Percentiles rank a stretch among this genome's conserved stretches.
These are phyloP conservation scores for Amauroascus verrucosus DNA, from an alignment of 2,329 filamentous ascomycete genomes.

Conservation along the genomic window DNA sequence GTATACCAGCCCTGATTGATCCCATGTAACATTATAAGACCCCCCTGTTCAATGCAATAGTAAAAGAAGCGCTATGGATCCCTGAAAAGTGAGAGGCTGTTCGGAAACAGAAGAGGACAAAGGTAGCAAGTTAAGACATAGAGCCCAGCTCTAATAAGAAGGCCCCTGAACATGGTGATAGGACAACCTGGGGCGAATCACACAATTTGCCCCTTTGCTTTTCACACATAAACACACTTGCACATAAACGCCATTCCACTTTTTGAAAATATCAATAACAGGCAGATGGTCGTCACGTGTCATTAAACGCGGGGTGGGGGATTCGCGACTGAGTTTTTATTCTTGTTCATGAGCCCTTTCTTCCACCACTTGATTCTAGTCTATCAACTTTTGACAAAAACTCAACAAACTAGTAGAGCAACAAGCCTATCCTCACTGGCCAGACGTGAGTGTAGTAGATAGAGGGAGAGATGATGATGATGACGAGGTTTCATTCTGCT, in stretches of 20 bases:
- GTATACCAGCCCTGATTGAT: constrained; percentile 4
- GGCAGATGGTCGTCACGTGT: constrained; percentile 12
- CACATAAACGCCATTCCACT: constrained; percentile 14
- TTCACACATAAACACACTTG: background rate
- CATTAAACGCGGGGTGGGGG: constrained; percentile 12
- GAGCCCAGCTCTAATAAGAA: constrained; percentile 9
- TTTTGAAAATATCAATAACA: constrained; percentile 1
- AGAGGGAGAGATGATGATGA: constrained; percentile 1
- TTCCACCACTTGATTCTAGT: constrained; percentile 1
- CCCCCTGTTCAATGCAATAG: constrained; percentile 1
- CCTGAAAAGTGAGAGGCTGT: background rate
- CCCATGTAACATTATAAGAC: background rate
- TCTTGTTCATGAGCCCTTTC: constrained; percentile 10
- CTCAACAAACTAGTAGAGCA: background rate
- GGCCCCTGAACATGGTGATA: background rate
- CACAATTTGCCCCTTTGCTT: background rate
- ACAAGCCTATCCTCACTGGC: background rate
- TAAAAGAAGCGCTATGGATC: background rate
- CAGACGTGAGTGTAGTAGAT: background rate
- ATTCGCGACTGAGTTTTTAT: constrained; percentile 8
- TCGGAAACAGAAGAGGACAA: background rate
- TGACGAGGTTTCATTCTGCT: constrained; percentile 2
- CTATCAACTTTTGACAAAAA: background rate
- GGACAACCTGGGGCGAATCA: background rate
- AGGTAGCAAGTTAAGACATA: background rate